Percentiles rank a stretch among this genome's conserved stretches.
Conservation (phyloP, 148 eudicot species). For the Mesembryanthemum crystallinum region DNA sequence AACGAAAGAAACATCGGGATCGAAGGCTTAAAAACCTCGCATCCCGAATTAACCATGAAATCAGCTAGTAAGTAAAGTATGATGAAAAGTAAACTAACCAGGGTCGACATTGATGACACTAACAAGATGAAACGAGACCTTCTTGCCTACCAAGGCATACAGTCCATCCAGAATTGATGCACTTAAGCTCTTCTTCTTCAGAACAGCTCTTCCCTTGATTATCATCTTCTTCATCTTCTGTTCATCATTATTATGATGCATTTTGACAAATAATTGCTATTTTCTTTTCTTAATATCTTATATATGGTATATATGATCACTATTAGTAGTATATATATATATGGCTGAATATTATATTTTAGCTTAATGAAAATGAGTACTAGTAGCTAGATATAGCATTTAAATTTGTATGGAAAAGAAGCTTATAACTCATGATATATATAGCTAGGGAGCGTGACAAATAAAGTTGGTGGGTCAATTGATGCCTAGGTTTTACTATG, state of each 20-base stretch:
- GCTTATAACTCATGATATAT: not conserved
- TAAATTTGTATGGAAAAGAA: not conserved
- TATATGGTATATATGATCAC: too few relatives aligned
- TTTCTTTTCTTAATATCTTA: not conserved
- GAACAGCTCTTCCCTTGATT: conserved; percentile 40
- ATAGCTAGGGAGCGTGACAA: not conserved
- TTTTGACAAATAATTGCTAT: not conserved
- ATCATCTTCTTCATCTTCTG: not conserved
- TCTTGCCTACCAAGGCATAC: conserved; percentile 33
- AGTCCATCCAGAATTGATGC: conserved; percentile 34
- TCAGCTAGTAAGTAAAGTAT: not conserved
- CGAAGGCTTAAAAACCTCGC: too few relatives aligned
- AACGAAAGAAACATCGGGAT: too few relatives aligned
- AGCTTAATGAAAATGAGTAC: too few relatives aligned
- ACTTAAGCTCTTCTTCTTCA: conserved; percentile 44
- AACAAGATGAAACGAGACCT: conserved; percentile 49
- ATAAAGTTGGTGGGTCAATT: not conserved
- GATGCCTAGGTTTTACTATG: not conserved
- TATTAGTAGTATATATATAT: not conserved
- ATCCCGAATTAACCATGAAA: too few relatives aligned
- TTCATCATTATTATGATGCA: too few relatives aligned
- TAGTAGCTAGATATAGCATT: too few relatives aligned
- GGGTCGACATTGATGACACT: conserved; percentile 36
- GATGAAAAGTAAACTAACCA: conserved; percentile 21
- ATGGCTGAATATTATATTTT: too few relatives aligned